A percentile compares a stretch with the other conserved stretches of the same genome.
Conservation (phyloP, 2,329 filamentous ascomycete species). For the Daldinia sp. region DNA sequence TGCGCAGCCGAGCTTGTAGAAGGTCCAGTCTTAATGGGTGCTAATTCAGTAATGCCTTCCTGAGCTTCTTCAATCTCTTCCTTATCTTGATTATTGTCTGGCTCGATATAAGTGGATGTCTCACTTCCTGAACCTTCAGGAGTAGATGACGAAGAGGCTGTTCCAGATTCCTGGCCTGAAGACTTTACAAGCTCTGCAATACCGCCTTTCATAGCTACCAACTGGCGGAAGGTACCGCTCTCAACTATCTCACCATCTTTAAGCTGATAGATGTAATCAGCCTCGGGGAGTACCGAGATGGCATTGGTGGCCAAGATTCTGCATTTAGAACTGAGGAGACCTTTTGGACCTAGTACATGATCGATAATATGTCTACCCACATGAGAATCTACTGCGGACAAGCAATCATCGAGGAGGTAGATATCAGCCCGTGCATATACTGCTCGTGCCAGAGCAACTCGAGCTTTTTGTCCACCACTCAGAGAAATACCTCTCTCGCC, state of each 20-base stretch:
- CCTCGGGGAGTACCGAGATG: constrained; percentile 88
- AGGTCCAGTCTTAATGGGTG: constrained; percentile 73
- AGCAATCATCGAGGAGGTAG: constrained; percentile 91
- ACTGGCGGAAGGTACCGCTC: constrained; percentile 88
- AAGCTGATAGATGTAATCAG: constrained; percentile 88
- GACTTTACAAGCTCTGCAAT: constrained; percentile 87
- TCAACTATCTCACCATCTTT: constrained; percentile 87
- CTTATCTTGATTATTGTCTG: constrained; percentile 66
- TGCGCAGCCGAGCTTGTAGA: constrained; percentile 60
- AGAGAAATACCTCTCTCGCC: constrained; percentile 96
- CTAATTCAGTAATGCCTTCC: constrained; percentile 79
- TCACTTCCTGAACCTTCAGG: constrained; percentile 66
- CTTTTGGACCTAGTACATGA: constrained; percentile 87
- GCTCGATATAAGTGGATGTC: constrained; percentile 68
- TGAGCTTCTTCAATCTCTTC: constrained; percentile 81
- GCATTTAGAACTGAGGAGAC: constrained; percentile 86
- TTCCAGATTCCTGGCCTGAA: constrained; percentile 69
- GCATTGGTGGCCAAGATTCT: constrained; percentile 95
- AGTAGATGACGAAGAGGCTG: constrained; percentile 55
- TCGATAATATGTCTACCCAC: constrained; percentile 96
- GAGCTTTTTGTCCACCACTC: constrained; percentile 95
- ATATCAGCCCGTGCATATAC: constrained; percentile 98
- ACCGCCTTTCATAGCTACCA: constrained; percentile 93
- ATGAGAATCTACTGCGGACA: constrained; percentile 98
- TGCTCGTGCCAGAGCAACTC: constrained; percentile 89